Base-by-base conservation (phyloP, 2,329 filamentous ascomycete genomes). In the Cladosporium sp. region DNA sequence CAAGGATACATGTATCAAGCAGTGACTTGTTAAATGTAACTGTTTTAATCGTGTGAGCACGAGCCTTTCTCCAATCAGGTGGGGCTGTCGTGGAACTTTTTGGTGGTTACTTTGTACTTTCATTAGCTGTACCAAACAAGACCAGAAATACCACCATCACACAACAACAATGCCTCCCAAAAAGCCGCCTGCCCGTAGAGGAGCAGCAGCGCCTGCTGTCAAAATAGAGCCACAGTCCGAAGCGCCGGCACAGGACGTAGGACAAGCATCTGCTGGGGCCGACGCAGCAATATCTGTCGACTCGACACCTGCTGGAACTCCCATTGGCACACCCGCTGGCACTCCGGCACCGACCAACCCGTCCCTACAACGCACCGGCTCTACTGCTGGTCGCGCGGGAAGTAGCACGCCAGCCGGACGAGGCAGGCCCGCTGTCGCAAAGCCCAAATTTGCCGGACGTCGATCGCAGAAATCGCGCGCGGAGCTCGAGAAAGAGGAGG, bases 401-500 rank as follows among this genome's bases (percentile, higher is more conserved):
- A 54, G 49, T 23, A 46, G 43, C 16, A 49, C 56, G 16, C 53
- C 69, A 6, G 59, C 68, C 34, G 56, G 61, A 10, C 57, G 66
- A 43, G 63, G 66, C 30, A 69, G 68, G 58, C 61, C 67, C 14
- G 53, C 68, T 36, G 65, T 70, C 14, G 68, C 71, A 59, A 75
- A 76, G 59, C 81, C 81, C 5, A 79, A 77, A 43, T 81, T 80
- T 65, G 78, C 75, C 18, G 79, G 79, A 14, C 75, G 81, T 61
- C 72, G 81, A 63, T 82, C 79, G 66, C 80, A 81, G 67, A 77
- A 79, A 49, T 78, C 79, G 54, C 75, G 80, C 65, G 79, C 79
- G 32, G 79, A 80, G 58, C 72, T 79, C 26, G 78, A 79, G 65
- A 77, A 79, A 43, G 76, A 76, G 53, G 76, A 76, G 43, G 70